Conservation (phyloP, 2,329 filamentous ascomycete genomes). For the Cladosporium velox region DNA sequence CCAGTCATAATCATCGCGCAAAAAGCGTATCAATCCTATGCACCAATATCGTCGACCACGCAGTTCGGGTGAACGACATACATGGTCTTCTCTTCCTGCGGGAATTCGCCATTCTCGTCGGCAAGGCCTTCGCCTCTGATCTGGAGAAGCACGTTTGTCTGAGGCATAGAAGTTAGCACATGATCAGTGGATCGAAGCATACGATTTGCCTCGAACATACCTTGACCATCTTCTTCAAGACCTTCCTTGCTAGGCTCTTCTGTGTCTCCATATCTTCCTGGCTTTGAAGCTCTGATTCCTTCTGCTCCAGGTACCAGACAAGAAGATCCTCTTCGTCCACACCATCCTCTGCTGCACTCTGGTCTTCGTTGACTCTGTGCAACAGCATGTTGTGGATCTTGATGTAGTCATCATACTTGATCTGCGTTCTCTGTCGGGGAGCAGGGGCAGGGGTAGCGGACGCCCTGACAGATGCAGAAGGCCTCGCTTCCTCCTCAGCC, state of each 20-base stretch:
- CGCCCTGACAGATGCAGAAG: constrained; percentile 44
- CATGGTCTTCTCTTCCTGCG: constrained; percentile 59
- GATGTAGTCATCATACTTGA: constrained; percentile 95
- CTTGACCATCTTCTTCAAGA: constrained; percentile 95
- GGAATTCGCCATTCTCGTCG: constrained; percentile 66
- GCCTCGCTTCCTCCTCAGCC: constrained; percentile 42
- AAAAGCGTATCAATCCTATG: background rate
- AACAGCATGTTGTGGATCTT: constrained; percentile 86
- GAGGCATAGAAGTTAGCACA: constrained; percentile 1
- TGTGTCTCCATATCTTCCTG: constrained; percentile 82
- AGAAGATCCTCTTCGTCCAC: constrained; percentile 80
- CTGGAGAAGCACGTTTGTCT: constrained; percentile 63
- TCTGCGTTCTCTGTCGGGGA: constrained; percentile 71
- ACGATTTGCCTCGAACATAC: constrained; percentile 53
- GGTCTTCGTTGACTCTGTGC: constrained; percentile 79
- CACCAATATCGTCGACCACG: constrained; percentile 63
- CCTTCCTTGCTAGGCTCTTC: constrained; percentile 73
- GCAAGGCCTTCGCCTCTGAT: constrained; percentile 84
- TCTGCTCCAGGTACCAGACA: constrained; percentile 89
- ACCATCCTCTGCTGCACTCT: constrained; percentile 73
- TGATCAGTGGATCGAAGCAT: background rate
- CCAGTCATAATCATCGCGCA: constrained; percentile 11
- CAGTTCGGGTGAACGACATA: constrained; percentile 96
- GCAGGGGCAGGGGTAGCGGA: constrained; percentile 44
- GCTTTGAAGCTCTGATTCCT: constrained; percentile 76